Evolutionary conservation across 192 early-diverging fungal genomes (phyloP), one percentile per base, ranked within the genome.

Genomic region (Chytriomyces sp.): DNA sequence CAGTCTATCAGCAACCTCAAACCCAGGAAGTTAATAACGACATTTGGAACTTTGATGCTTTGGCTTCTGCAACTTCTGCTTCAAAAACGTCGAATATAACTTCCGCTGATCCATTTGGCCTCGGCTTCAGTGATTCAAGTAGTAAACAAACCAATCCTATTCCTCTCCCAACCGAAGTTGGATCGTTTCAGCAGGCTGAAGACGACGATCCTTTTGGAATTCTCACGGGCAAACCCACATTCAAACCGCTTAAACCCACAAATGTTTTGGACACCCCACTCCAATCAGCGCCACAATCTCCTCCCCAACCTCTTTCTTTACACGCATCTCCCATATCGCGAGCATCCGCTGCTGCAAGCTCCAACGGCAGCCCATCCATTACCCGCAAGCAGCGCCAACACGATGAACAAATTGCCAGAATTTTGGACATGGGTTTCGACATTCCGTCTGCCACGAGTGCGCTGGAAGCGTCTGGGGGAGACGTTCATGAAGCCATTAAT

Each of bases 351-450:
- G 13, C 53, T 1, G 3, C 10, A 53, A 3, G 16, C n/a, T 46
- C 43, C 44, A 13, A 46, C 11, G 20, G 24, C 28, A 11, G 44
- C n/a, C 23, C 62, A 20, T 24, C 16, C 10, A 28, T 35, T 5
- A 24, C 62, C 20, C 23, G 23, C 62, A 10, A 28, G 10, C 10
- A 13, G 16, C 11, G 43, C 46, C 43, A 28, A 28, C 69, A 50
- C 35, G 63, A 65, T 44, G 63, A 43, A 23, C 23, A 60, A 2
- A 50, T 96, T 72, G 90, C 92, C 5, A 87, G 92, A 81, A 86
- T 97, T 50, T 87, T 90, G 13, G 89, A 88, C 35, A 93, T 94
- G 89, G 94, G 94, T 1, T 97, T 95, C 77, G 86, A 91, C 23
- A 80, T 80, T 0, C 86, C 88, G 7, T 84, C 89, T 65, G 90